A percentile compares a stretch with the other conserved stretches of the same genome.
These are phyloP conservation scores for Schrenkiella parvula DNA, from an alignment of 345 rosid species.

Conservation along the genomic window DNA sequence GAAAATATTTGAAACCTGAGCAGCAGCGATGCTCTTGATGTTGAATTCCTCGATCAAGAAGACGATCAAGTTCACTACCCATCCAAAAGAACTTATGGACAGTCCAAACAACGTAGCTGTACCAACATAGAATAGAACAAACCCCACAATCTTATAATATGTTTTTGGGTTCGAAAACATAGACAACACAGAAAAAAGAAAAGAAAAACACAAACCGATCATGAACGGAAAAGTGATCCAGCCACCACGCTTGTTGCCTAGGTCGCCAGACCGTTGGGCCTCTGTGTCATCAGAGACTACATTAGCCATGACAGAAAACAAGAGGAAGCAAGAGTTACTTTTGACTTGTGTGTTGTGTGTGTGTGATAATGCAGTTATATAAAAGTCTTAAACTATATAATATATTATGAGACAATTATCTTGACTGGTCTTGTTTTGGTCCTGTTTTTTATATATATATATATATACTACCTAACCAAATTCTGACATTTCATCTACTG, in stretches of 20 bases:
- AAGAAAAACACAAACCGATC: slow-evolving; percentile 28
- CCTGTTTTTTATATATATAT: no score
- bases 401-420: neutral
- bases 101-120: slow-evolving; percentile 40
- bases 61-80: slow-evolving; percentile 39
- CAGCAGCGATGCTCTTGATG: slow-evolving; percentile 39
- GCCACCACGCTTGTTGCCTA: slow-evolving; percentile 29
- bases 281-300: slow-evolving; percentile 10
- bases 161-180: neutral
- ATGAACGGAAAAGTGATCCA: slow-evolving; percentile 54
- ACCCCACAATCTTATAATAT: neutral
- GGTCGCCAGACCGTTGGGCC: neutral
- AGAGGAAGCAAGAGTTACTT: neutral
- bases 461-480: neutral
- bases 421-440: neutral
- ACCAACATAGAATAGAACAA: neutral
- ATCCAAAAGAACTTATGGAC: slow-evolving; percentile 36
- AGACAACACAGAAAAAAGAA: neutral
- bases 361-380: neutral
- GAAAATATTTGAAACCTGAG: slow-evolving; percentile 33
- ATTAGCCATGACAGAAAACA: neutral
- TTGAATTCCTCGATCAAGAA: slow-evolving; percentile 35
- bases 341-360: slow-evolving; percentile 12
- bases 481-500: slow-evolving; percentile 1
- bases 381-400: neutral